Evolutionary conservation across 2,329 filamentous ascomycete species (phyloP), one percentile per base, ranked within the genome.

Genomic region (Pseudocercospora cruenta): DNA sequence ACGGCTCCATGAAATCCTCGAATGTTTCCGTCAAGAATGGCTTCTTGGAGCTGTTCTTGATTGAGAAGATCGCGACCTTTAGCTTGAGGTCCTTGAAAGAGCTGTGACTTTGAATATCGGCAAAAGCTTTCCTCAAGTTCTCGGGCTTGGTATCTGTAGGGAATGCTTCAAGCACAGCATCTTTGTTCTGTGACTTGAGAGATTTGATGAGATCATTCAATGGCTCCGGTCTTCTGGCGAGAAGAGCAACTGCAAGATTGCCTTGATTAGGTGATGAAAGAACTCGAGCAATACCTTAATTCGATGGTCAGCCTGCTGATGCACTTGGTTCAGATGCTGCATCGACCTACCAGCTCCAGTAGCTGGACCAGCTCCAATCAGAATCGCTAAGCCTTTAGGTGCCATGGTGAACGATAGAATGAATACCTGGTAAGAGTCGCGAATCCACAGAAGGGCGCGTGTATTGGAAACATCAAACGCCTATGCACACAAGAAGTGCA

Each of bases 11-110:
- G 70, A 84, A 85, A 2, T 80, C 78, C 24, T 85, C 82, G 26
- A 83, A 79, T 0, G 84, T 86, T 70, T 86, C 84, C 49, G 84
- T 78, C 55, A 87, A 77, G 74, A 87, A 87, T 0, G 85, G 83
- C 68, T 84, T 86, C 74, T 83, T 85, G 69, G 79, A 80, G 0
- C 79, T 79, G 68, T 86, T 82, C 72, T 87, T 88, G 72, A 88
- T 81, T 68, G 83, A 85, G 74, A 84, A 88, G 26, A 88, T 79
- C 1, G 85, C 83, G 10, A 70, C 60, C 58, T 80, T 78, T 3
- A 87, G 78, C 64, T 86, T 86, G 22, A 88, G 75, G 8, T 77
- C 78, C 22, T 77, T 71, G 75, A 87, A 85, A 26, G 81, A 82
- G 6, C 76, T 53, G 69, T 86, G 83, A 0, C 69, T 69, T n/a